Base-by-base conservation (phyloP, 306 rosid genomes). In the Rosa multiflora region DNA sequence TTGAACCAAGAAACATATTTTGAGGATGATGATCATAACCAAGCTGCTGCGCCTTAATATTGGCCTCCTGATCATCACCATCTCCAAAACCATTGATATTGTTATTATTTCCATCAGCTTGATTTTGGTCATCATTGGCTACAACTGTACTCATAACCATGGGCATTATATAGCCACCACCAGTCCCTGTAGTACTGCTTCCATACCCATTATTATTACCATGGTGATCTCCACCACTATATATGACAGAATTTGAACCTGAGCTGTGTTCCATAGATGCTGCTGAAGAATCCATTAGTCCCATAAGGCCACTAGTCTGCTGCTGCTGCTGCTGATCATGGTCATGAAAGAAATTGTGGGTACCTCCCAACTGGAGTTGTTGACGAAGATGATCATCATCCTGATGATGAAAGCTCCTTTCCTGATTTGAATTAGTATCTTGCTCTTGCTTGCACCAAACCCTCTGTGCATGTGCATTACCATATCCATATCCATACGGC, bases 381-480 rank as follows among this genome's bases (percentile, higher is more conserved):
- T 85, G 88, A 77, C 81, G 89, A 73, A 82, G 62, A 26, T 87
- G 81, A 21, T 70, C 86, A 59, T 29, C 59, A 47, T 71, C 23
- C 75, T 15, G 75, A 20, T 73, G 67, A 21, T 74, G 78, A 26
- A 78, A 49, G 59, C 62, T 10, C 73, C 68, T 73, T 21, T 67
- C 71, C 13, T 69, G 71, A 55, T 49, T 48, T 46, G 79, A 53
- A 43, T 44, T 83, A 35, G 82, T 66, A 55, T 85, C 89, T 49
- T 83, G 87, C 69, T 93, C 98, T 82, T 93, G 97, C 79, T 93
- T 93, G 88, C 97, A 93, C 94, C 94, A 93, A 5, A 87, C 62
- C 61, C 89, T 87, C 26, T 88, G 92, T 6, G 82, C 86, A 62
- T 82, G 17, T 42, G 49, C 46, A 59, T 44, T 21, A 26, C 18